Base-by-base conservation (phyloP, 768 basidiomycete genomes). In the Agaricus blazei region DNA sequence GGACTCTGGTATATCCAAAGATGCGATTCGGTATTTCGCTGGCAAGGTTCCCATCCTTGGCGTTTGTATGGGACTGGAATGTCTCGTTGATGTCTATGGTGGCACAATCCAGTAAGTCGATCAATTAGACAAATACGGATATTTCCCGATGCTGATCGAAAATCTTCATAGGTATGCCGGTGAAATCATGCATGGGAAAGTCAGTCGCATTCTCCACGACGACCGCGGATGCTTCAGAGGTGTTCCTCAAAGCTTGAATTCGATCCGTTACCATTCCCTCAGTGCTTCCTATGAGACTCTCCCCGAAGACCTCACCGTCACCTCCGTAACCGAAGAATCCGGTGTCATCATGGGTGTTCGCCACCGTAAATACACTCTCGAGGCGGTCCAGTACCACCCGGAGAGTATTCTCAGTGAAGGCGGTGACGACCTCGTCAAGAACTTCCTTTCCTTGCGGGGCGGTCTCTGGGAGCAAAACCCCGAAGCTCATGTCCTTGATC, bases 31-130 rank as follows among this genome's bases (percentile, higher is more conserved):
- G 53, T 88, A 90, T 69, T 98, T 93, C 60, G 75, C 87, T 2
- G 97, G 97, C 27, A 96, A 92, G 70, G 82, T 99, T 15, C 97
- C 97, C 28, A 75, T 99, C 5, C 75, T 99, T 5, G 97, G 97
- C 24, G 95, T 99, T 9, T 99, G 97, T 72, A 98, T 99, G 97
- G 97, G 97, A 28, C 74, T 99, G 52, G 92, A 99, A 71, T 97
- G 95, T 68, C 73, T 98, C 28, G 95, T 97, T 14, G 93, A 98
- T 67, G 77, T 88, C 8, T 86, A 90, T 60, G 95, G 95, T 1
- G 97, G 97, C 19, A 78, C 87, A 46, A 96, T 98, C 67, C 80
- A 72, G 88, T 90, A 64, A 71, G 82, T 74, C 40, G 2, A 9
- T 43, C 42, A n/a, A 19, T 19, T 19, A 19, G 0, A 19, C 1